Evolutionary conservation across 306 rosid species (phyloP), one percentile per base, ranked within the genome.

Genomic region (Oxytropis ochrocephala): DNA sequence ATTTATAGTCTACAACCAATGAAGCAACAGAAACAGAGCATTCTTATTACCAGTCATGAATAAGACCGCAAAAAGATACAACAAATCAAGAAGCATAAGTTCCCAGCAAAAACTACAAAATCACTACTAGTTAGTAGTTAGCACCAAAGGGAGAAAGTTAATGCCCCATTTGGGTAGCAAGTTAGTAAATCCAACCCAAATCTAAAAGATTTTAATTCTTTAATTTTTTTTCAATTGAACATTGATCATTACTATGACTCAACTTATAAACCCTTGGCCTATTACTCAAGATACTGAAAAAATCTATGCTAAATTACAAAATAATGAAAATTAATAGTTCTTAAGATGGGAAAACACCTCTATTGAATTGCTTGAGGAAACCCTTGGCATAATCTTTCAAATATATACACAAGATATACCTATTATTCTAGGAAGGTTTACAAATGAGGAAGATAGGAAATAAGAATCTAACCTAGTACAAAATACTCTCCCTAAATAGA

Each of bases 21-120:
- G 50, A 44, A 61, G 42, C 55, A 65, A 41, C 52, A 46, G 12
- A 62, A 42, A 63, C 32, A 14, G 42, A n/a, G 64, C 64, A 64
- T 13, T 48, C 33, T 6, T 50, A 39, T 29, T 30, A 54, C 36
- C 76, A 50, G 38, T 18, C 13, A 67, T 33, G 12, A 44, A 59
- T 30, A 75, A 53, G 68, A 47, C 11, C 12, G 46, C 36, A 46
- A 30, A 50, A 72, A 17, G 73, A 79, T 58, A 8, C 47, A 69
- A 35, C 41, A 69, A 36, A 66, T 24, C 33, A 49, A n/a, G 35
- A 60, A 69, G 49, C 54, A 74, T 27, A 64, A 7, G 39, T 32
- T 5, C 11, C 69, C 42, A 63, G 46, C 16, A 67, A 42, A 39
- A 73, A 39, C 67, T 10, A 29, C 24, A 59, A 33, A 75, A 3